Percentiles rank a stretch among this genome's conserved stretches.
phyloP scores from a whole-genome alignment of 2,329 filamentous ascomycete species.

The Pyrenophora tritici-repentis region DNA sequence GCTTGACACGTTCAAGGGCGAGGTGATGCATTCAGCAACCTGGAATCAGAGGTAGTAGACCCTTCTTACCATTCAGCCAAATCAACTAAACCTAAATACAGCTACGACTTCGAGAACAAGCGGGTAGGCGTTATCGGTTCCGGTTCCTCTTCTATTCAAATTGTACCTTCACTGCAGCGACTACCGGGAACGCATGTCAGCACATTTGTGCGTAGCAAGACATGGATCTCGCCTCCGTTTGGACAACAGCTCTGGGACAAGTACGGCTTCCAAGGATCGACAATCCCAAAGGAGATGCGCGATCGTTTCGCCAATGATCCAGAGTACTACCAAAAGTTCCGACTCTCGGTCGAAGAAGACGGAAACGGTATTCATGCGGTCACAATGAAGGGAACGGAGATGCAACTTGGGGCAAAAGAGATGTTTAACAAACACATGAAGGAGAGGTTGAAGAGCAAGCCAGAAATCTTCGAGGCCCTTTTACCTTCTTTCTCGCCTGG shows the following conservation, averaged over 20 bases:
- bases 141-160: slow-evolving; percentile 49
- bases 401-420: slow-evolving; percentile 45
- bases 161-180: slow-evolving; percentile 48
- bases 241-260: slow-evolving; percentile 35
- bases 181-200: slow-evolving; percentile 36
- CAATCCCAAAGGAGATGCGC: slow-evolving; percentile 32
- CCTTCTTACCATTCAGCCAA: neutral
- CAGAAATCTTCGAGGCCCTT: slow-evolving; percentile 50
- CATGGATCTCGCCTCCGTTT: slow-evolving; percentile 46
- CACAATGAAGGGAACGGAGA: slow-evolving; percentile 45
- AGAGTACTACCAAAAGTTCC: slow-evolving; percentile 39
- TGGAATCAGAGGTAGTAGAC: slow-evolving; percentile 42
- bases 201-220: slow-evolving; percentile 43
- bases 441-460: slow-evolving; percentile 42
- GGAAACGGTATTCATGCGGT: slow-evolving; percentile 37
- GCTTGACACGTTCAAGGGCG: slow-evolving; percentile 37
- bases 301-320: slow-evolving; percentile 35
- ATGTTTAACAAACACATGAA: slow-evolving; percentile 51
- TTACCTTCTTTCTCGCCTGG: slow-evolving; percentile 53
- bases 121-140: slow-evolving; percentile 44
- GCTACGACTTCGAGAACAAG: slow-evolving; percentile 41
- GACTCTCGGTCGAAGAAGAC: slow-evolving; percentile 41
- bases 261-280: slow-evolving; percentile 42
- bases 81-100: slow-evolving; percentile 14
- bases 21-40: slow-evolving; percentile 43